phyloP scores from a whole-genome alignment of 176 grass and related monocot species.

The Oryza glumipatula region DNA sequence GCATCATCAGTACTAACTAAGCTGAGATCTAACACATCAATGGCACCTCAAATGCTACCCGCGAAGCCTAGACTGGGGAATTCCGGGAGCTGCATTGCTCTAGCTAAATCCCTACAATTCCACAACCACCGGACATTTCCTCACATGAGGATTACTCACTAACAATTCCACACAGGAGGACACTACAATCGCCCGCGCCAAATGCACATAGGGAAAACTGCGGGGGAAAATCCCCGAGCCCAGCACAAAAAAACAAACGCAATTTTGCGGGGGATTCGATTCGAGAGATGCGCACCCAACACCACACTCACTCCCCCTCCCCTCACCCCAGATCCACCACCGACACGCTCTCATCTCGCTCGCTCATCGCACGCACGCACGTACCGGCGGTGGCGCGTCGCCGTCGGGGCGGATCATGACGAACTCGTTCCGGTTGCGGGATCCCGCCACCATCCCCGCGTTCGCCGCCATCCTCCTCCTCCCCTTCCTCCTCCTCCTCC shows the following conservation, averaged over 20 bases:
- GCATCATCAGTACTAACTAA: neutral
- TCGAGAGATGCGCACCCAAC: too few species aligned
- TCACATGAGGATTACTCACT: neutral
- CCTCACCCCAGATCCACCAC: conserved; percentile 45
- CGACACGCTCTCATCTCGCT: neutral
- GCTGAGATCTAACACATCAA: conserved; percentile 3
- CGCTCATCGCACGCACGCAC: neutral
- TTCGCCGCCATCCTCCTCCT: conserved; percentile 63
- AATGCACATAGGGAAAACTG: neutral
- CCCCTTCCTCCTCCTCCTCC: neutral
- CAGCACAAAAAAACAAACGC: neutral
- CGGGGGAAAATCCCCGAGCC: neutral
- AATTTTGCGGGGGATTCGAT: neutral
- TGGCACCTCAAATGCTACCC: neutral
- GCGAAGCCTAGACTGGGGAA: neutral
- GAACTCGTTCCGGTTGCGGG: conserved; percentile 87
- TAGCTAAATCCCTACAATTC: conserved; percentile 5
- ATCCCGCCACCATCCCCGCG: conserved; percentile 76
- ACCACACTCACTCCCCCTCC: neutral
- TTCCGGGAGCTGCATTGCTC: neutral
- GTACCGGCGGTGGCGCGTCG: conserved; percentile 56
- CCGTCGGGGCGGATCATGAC: conserved; percentile 83
- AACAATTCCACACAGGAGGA: neutral
- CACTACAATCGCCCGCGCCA: neutral
- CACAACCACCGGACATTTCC: neutral